phyloP scores from a whole-genome alignment of 306 rosid genomes.

The Chamaecrista fasciculata region DNA sequence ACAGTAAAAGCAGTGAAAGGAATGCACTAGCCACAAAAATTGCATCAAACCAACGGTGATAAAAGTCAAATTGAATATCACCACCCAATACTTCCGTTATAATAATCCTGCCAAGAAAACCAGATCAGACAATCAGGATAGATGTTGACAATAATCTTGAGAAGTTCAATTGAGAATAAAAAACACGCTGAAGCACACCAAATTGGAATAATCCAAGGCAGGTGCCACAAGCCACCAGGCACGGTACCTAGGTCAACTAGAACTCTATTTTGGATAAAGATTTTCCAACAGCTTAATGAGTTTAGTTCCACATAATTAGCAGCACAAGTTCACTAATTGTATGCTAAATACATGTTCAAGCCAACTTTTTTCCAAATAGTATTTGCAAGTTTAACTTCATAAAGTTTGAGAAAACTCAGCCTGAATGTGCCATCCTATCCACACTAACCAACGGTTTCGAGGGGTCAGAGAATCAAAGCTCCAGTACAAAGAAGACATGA shows the following conservation, averaged over 20 bases:
- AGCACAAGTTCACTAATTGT: not conserved
- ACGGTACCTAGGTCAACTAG: not conserved
- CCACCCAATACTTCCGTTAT: constrained; percentile 99
- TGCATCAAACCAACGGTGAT: constrained; percentile 99
- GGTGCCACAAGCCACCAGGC: not conserved
- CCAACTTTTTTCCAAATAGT: not conserved
- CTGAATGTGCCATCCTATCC: not conserved
- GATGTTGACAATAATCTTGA: not conserved
- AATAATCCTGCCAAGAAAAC: constrained; percentile 66
- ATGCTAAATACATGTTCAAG: not conserved
- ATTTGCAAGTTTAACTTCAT: not conserved
- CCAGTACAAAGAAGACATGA: not conserved
- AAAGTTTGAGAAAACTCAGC: not conserved
- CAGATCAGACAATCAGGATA: constrained; percentile 23
- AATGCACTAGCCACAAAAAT: constrained; percentile 98
- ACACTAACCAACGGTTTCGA: not conserved
- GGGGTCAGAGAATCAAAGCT: not conserved
- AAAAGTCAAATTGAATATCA: constrained; percentile 96
- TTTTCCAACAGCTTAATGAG: not conserved
- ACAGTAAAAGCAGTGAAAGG: constrained; percentile 90
- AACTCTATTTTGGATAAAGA: not conserved
- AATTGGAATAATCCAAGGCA: not conserved
- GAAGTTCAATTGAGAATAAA: constrained; percentile 13
- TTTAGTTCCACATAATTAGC: not conserved
- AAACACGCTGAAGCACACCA: not conserved